A percentile compares a stretch with the other conserved stretches of the same genome.
Evolutionary conservation across 345 rosid genomes (phyloP).

Genomic region (Firmiana major): DNA sequence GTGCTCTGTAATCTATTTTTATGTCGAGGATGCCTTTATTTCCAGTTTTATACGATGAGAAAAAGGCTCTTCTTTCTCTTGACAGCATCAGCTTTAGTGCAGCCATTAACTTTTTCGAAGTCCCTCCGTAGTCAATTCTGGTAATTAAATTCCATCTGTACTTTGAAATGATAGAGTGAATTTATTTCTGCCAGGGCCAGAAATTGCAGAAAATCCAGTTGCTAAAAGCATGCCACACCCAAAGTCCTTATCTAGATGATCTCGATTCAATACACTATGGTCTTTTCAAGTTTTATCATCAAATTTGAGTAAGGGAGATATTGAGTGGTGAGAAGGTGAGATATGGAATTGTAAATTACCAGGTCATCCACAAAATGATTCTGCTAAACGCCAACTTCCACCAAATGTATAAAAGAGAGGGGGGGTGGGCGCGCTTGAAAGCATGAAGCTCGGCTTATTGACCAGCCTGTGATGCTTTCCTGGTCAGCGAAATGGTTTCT

Average conservation of each 20-base stretch:
- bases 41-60: background rate
- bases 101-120: background rate
- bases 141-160: background rate
- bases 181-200: constrained; percentile 1
- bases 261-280: background rate
- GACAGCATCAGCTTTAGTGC: constrained; percentile 16
- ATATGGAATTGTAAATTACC: no score
- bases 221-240: background rate
- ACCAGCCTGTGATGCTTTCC: background rate
- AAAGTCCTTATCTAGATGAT: background rate
- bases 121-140: background rate
- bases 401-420: background rate
- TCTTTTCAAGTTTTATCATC: background rate
- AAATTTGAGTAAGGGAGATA: no score
- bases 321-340: no score
- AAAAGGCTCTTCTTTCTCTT: background rate
- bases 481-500: background rate
- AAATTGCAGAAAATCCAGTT: background rate
- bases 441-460: background rate
- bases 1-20: background rate
- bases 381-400: background rate
- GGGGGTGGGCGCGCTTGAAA: no score
- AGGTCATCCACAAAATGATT: no score
- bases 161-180: background rate
- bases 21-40: background rate